Evolutionary conservation across 2,329 filamentous ascomycete genomes (phyloP), one percentile per base, ranked within the genome.

Genomic region (Aureobasidium sp.): DNA sequence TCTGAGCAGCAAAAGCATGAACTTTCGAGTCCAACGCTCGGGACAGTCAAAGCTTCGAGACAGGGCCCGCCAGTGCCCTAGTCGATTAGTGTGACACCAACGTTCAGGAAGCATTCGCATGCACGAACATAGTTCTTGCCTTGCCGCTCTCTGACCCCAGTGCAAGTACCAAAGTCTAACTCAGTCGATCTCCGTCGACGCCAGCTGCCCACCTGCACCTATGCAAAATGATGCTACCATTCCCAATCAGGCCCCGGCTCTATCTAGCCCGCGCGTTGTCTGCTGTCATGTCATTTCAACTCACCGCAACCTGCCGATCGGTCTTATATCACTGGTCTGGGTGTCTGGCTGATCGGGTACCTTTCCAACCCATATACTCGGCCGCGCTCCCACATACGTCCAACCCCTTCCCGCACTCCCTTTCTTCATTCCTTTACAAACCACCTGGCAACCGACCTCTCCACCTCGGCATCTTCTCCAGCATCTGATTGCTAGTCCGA

Each of bases 281-380:
- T 63, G 57, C 57, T 63, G 62, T 63, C 62, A 63, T 63, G 47
- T 59, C 62, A 60, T 60, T 60, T 63, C 57, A 61, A 37, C 54
- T 58, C 62, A 61, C 62, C 62, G 62, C 54, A 59, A 61, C 48
- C 52, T 50, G 57, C 62, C 62, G 56, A 63, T 54, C 62, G 44
- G 40, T 60, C 58, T 63, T 63, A 63, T 63, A 63, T 63, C 62
- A 63, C 57, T 57, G 48, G 57, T 47, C 58, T 52, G 47, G 49
- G 42, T 59, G 33, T 59, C 33, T 59, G 56, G 44, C 29, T 42
- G 45, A 60, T 60, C 57, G 57, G 33, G 45, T 40, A 60, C 57
- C 57, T 50, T 59, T 60, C 44, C 29, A 45, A n/a, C 35, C 44
- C 44, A 60, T 60, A 60, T 60, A 60, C 57, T 40, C 42, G 37